Conservation (phyloP, 2,329 filamentous ascomycete species). For the Lachnellula occidentalis region DNA sequence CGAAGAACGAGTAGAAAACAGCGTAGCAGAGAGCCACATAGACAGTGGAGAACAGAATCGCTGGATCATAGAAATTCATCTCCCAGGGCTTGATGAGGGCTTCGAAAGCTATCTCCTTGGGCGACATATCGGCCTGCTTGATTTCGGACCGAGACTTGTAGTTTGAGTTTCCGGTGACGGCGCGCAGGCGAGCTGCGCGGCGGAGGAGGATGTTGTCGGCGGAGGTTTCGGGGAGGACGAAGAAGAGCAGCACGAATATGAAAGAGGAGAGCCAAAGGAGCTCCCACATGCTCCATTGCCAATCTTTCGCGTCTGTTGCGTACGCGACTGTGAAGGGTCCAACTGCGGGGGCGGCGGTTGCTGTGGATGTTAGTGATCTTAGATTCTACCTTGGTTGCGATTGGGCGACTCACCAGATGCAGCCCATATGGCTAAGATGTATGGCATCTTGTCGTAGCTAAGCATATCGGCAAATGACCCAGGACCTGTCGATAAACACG, state of each 20-base stretch:
- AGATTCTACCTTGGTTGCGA: no score
- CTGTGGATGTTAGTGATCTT: not conserved
- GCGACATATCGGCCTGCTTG: slow-evolving; percentile 45
- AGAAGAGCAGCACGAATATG: slow-evolving; percentile 40
- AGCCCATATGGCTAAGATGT: not conserved
- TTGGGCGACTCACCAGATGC: not conserved
- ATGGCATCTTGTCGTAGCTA: not conserved
- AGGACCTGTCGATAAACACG: slow-evolving; percentile 53
- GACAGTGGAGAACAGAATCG: slow-evolving; percentile 52
- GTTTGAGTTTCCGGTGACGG: slow-evolving; percentile 44
- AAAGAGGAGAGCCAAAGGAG: no score
- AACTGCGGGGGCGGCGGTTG: not conserved
- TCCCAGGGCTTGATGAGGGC: slow-evolving; percentile 53
- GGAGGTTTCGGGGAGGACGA: slow-evolving; percentile 58
- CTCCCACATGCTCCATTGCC: no score
- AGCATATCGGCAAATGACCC: slow-evolving; percentile 43
- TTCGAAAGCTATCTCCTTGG: slow-evolving; percentile 41
- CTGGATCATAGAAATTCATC: slow-evolving; percentile 53
- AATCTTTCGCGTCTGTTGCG: no score
- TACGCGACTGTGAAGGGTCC: slow-evolving; percentile 23
- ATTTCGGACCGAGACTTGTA: slow-evolving; percentile 59
- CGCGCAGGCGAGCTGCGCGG: slow-evolving; percentile 52
- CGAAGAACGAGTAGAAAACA: slow-evolving; percentile 57
- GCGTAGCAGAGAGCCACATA: slow-evolving; percentile 56
- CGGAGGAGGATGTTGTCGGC: slow-evolving; percentile 51